phyloP scores from a whole-genome alignment of 2,329 filamentous ascomycete genomes.

The Fusarium udum region DNA sequence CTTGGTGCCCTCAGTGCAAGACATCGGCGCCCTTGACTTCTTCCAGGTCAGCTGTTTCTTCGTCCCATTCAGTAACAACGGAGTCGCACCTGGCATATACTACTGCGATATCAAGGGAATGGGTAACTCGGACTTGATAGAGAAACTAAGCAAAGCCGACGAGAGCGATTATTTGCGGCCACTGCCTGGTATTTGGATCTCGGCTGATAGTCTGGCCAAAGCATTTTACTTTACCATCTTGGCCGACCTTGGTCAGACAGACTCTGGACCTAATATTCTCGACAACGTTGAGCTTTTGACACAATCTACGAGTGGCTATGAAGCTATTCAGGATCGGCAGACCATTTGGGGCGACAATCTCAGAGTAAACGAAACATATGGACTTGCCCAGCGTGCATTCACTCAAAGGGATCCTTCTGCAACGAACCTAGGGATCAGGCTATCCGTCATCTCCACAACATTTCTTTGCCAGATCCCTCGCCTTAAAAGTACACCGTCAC shows the following conservation, averaged over 20 bases:
- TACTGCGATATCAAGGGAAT: too few species aligned
- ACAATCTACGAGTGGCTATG: accelerated
- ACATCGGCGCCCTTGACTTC: not conserved
- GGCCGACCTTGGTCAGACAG: not conserved
- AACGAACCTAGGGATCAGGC: too few species aligned
- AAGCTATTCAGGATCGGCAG: not conserved
- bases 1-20: not conserved
- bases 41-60: not conserved
- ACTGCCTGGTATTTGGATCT: not conserved
- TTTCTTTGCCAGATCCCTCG: not conserved
- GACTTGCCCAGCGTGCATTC: not conserved
- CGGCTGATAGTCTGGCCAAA: not conserved
- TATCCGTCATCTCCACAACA: not conserved
- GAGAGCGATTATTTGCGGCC: not conserved
- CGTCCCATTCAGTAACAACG: not conserved
- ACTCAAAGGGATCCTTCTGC: not conserved
- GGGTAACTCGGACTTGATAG: not conserved
- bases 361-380: not conserved
- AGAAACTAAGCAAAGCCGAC: not conserved
- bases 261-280: not conserved
- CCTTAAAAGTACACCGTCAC: not conserved
- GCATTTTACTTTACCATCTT: not conserved
- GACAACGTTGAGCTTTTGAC: not conserved
- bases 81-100: not conserved
- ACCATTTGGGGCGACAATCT: not conserved